phyloP scores from a whole-genome alignment of 805 yeast genomes.

The Candida berthetii region DNA sequence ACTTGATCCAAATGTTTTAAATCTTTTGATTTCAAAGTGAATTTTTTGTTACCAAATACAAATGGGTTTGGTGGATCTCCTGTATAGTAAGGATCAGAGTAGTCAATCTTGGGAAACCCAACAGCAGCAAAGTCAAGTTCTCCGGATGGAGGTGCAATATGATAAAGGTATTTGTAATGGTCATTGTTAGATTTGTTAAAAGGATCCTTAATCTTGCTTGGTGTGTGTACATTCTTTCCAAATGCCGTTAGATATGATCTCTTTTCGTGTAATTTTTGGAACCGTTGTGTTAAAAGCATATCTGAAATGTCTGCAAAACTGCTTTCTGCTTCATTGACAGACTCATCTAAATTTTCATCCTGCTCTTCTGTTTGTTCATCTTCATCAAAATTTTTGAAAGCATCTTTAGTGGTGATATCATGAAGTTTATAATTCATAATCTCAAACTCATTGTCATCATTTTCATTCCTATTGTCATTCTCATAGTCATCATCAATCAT shows the following conservation, averaged over 20 bases:
- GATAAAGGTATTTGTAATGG: slow-evolving; percentile 6
- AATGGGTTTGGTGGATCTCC: slow-evolving; percentile 44
- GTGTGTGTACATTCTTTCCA: not conserved
- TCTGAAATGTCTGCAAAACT: not conserved
- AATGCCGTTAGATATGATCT: not conserved
- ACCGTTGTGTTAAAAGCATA: not conserved
- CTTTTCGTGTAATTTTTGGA: not conserved
- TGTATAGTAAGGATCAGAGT: slow-evolving; percentile 60
- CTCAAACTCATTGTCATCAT: slow-evolving; percentile 1
- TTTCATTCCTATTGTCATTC: slow-evolving; percentile 4
- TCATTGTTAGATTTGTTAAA: not conserved
- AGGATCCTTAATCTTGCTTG: not conserved
- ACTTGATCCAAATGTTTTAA: slow-evolving; percentile 24
- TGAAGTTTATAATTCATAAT: no score
- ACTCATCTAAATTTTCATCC: not conserved
- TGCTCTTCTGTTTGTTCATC: not conserved
- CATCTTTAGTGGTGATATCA: not conserved
- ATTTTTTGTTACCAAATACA: slow-evolving; percentile 61
- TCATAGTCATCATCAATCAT: slow-evolving; percentile 1
- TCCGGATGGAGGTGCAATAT: slow-evolving; percentile 7
- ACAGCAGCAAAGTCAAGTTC: slow-evolving; percentile 35
- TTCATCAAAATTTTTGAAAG: not conserved
- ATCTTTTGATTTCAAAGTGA: slow-evolving; percentile 37
- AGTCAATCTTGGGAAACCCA: slow-evolving; percentile 46
- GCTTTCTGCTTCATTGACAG: not conserved